Evolutionary conservation across 2,329 filamentous ascomycete genomes (phyloP), one percentile per base, ranked within the genome.

Genomic region (Hypoxylon rubiginosum): DNA sequence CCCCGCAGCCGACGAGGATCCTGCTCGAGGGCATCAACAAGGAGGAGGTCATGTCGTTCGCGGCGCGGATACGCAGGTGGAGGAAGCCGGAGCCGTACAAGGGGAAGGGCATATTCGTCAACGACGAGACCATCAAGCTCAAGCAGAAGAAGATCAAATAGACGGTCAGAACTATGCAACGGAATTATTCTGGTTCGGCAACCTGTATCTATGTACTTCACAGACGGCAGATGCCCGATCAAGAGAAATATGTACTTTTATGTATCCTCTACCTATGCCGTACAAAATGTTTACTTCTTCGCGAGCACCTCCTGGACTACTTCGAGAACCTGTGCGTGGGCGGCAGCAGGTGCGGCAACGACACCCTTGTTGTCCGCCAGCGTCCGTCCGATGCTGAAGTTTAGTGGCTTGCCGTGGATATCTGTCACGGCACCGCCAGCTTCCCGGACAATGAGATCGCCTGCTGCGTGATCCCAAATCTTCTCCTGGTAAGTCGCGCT

Each of bases 391-490:
- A 90, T 87, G 74, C 89, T 88, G 79, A 99, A 99, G 79, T 99
- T 91, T 63, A 99, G 84, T 66, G 89, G 86, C 77, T 92, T 92
- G 73, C 97, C 96, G 67, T 91, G 86, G 43, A 94, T 91, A 80
- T 99, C 97, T 1, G 94, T 97, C 58, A 99, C 95, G 75, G 92
- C 85, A 52, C 96, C 97, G 55, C 96, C 96, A 2, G 96, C 94
- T 82, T 99, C 97, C 62, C 94, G 87, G 43, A 98, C 96, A 71
- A 99, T 94, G 64, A 99, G 82, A 75, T 97, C 94, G 43, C 96
- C 96, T 11, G 95, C 96, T 17, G 96, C 96, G 79, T 99, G 96
- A 78, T 99, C 96, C 96, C 96, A 99, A 72, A 99, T 99, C 88
- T 99, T 99, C 86, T 99, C 96, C 79, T 97, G 90, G 82, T 99